Base-by-base conservation (phyloP, 345 rosid species). In the Excoecaria agallocha region DNA sequence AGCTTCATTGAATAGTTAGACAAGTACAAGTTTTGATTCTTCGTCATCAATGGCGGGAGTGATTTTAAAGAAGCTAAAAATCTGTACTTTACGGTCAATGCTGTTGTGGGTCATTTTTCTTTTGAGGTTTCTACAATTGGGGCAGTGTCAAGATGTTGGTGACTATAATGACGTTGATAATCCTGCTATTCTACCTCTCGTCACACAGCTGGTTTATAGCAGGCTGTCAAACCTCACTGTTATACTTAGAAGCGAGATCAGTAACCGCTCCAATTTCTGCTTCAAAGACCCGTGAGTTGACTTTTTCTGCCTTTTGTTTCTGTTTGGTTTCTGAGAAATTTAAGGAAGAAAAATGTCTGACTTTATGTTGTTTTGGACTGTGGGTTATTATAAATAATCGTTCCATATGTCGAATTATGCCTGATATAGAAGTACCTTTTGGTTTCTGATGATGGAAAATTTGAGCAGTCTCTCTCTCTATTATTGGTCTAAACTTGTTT, bases 201-300 rank as follows among this genome's bases (percentile, higher is more conserved):
- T 82, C 22, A 86, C 91, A 1, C 80, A 84, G 76, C 30, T 84
- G 74, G 80, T 85, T 37, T 85, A 88, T 57, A 75, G 74, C 52
- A 81, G 74, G 57, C 75, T 94, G 49, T 78, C 91, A 16, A 91
- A 89, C 78, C 84, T 90, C 55, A 92, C 99, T 1, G 38, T 59
- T 37, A 63, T 62, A 74, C 85, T 92, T 68, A 83, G 85, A 24
- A 80, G 66, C 17, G 88, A 85, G 69, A 81, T 94, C 66, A 80
- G 81, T 45, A 76, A 73, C 7, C 71, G 81, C 45, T 87, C 89
- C 74, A 84, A 85, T 48, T 91, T 90, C 86, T 94, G 98, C 81
- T 76, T 94, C 66, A 88, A 68, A 79, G 86, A 92, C 84, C 87
- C 84, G 98, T 94, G 52, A 86, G 92, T 83, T 78, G 9, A 63